These are phyloP conservation scores for Termitomyces sp. DNA, from an alignment of 768 basidiomycete species.

Conservation along the genomic window DNA sequence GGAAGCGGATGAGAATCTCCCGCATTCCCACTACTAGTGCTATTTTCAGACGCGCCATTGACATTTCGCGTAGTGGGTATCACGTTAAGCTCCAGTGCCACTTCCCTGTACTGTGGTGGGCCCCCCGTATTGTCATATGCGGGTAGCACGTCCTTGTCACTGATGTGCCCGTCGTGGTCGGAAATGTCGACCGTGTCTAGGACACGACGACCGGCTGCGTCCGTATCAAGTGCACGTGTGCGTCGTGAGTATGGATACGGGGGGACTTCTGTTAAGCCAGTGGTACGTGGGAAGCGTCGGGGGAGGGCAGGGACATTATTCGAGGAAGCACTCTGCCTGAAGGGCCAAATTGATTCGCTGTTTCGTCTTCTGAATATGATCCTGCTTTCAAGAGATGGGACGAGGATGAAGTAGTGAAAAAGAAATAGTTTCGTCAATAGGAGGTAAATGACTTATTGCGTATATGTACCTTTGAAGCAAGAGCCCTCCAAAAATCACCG, in stretches of 20 bases:
- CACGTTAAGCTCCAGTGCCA: conserved; percentile 7
- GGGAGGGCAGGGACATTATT: background rate
- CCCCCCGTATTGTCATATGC: conserved; percentile 43
- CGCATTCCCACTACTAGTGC: background rate
- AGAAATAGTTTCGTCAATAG: conserved; percentile 1
- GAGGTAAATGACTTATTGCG: background rate
- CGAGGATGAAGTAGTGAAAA: background rate
- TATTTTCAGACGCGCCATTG: background rate
- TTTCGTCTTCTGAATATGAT: background rate
- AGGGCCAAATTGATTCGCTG: conserved; percentile 6
- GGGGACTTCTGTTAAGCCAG: conserved; percentile 20
- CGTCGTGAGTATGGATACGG: conserved; percentile 17
- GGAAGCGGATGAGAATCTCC: background rate
- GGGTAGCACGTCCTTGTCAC: conserved; percentile 44
- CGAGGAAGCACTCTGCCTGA: background rate
- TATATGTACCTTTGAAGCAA: conserved; percentile 21
- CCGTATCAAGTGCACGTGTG: conserved; percentile 33
- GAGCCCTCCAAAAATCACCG: conserved; percentile 19
- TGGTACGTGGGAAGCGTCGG: conserved; percentile 16
- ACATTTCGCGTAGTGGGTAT: background rate
- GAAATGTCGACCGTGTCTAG: conserved; percentile 11
- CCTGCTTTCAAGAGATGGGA: background rate
- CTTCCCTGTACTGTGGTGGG: conserved; percentile 43
- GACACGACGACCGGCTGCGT: conserved; percentile 35
- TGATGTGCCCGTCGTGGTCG: conserved; percentile 26